phyloP scores from a whole-genome alignment of 345 rosid genomes.

The Dipteronia sinensis region DNA sequence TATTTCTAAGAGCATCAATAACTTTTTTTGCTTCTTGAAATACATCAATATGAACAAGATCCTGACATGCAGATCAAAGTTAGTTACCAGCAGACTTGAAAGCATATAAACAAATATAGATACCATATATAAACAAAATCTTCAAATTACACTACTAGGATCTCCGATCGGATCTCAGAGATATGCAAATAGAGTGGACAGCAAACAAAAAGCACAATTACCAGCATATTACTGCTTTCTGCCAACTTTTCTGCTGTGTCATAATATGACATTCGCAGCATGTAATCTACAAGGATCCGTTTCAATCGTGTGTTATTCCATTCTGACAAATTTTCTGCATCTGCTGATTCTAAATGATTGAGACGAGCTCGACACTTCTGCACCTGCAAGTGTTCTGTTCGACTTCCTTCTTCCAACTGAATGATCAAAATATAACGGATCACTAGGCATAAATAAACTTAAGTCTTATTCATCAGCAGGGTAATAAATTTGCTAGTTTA shows the following conservation, averaged over 20 bases:
- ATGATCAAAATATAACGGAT: slow-evolving; percentile 10
- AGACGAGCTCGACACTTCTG: slow-evolving; percentile 89
- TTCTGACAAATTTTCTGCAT: slow-evolving; percentile 64
- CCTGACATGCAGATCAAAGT: slow-evolving; percentile 45
- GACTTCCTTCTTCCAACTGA: slow-evolving; percentile 87
- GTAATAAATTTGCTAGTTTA: too few species aligned
- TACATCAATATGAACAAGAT: slow-evolving; percentile 91
- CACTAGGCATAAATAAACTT: too few species aligned
- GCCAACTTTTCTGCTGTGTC: slow-evolving; percentile 81
- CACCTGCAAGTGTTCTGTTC: slow-evolving; percentile 73
- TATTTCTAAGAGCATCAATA: slow-evolving; percentile 79
- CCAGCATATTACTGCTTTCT: slow-evolving; percentile 74
- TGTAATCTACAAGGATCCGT: slow-evolving; percentile 88
- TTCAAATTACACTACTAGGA: background rate
- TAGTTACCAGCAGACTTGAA: background rate
- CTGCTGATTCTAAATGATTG: slow-evolving; percentile 85
- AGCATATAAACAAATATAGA: background rate
- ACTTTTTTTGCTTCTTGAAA: slow-evolving; percentile 87
- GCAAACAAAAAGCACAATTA: slow-evolving; percentile 19
- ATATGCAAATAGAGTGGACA: background rate
- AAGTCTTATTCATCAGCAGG: too few species aligned
- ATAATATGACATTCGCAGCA: slow-evolving; percentile 90
- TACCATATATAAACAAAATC: background rate
- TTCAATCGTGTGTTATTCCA: slow-evolving; percentile 78
- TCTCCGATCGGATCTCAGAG: background rate